Percentiles rank a stretch among this genome's conserved stretches.
These are phyloP conservation scores for Mortierella sp. DNA, from an alignment of 371 early-diverging fungal species.

Conservation along the genomic window DNA sequence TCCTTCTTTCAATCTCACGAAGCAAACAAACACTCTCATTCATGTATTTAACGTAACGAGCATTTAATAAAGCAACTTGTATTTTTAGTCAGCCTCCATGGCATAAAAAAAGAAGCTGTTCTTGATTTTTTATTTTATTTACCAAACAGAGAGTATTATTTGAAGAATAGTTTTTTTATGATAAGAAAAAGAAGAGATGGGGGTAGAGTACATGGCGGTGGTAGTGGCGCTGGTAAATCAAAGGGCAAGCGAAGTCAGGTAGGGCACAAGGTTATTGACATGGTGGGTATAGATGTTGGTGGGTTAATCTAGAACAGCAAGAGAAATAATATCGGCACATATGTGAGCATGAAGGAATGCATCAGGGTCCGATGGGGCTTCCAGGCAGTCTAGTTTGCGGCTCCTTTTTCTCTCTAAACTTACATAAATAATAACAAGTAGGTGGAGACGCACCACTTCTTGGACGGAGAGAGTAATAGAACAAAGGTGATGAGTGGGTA, in stretches of 20 bases:
- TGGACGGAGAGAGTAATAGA: not conserved
- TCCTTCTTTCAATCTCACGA: not conserved
- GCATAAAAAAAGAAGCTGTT: not conserved
- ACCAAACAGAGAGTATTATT: not conserved
- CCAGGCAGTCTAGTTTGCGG: not conserved
- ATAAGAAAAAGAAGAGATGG: not conserved
- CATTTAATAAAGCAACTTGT: not conserved
- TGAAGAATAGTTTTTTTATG: not conserved
- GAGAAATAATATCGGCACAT: not conserved
- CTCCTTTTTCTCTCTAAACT: not conserved
- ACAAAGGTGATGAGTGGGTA: not conserved
- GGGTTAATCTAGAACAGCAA: not conserved
- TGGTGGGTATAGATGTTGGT: slow-evolving; percentile 4
- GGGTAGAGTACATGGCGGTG: not conserved
- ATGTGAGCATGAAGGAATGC: not conserved
- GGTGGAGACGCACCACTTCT: not conserved
- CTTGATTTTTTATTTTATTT: too few relatives aligned
- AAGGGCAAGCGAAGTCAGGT: not conserved
- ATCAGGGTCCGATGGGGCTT: not conserved
- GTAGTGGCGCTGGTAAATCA: not conserved
- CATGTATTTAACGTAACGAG: not conserved
- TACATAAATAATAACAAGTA: slow-evolving; percentile 2
- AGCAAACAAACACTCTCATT: not conserved
- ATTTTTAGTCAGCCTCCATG: not conserved
- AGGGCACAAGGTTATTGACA: not conserved